These are phyloP conservation scores for Phyllosticta citrichinensis DNA, from an alignment of 2,329 filamentous ascomycete genomes.

Conservation along the genomic window DNA sequence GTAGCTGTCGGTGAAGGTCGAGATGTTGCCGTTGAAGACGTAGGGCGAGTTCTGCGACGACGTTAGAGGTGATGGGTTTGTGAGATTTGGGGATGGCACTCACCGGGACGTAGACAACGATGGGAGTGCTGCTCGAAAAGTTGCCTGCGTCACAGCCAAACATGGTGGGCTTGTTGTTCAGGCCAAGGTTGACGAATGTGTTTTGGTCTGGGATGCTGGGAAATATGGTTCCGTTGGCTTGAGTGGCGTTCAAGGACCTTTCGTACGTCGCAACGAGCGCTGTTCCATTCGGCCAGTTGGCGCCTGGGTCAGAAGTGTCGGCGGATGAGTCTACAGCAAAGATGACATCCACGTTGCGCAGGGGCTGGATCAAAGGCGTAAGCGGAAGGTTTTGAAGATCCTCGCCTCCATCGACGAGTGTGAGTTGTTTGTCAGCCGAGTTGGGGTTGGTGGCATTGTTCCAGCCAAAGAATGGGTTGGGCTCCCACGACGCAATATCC, in stretches of 20 bases:
- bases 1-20: slow-evolving; percentile 63
- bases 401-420: slow-evolving; percentile 68
- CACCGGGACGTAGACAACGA: slow-evolving; percentile 73
- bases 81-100: neutral
- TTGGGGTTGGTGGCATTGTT: slow-evolving; percentile 50
- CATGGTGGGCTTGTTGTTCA: slow-evolving; percentile 67
- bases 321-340: slow-evolving; percentile 72
- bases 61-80: neutral
- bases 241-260: slow-evolving; percentile 47
- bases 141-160: slow-evolving; percentile 67
- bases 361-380: slow-evolving; percentile 64
- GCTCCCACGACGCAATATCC: slow-evolving; percentile 64
- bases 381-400: slow-evolving; percentile 72
- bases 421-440: slow-evolving; percentile 45
- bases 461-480: slow-evolving; percentile 67
- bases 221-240: slow-evolving; percentile 60
- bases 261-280: slow-evolving; percentile 64
- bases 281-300: slow-evolving; percentile 67
- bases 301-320: slow-evolving; percentile 44
- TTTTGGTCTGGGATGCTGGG: slow-evolving; percentile 62
- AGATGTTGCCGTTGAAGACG: slow-evolving; percentile 63
- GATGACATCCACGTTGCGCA: slow-evolving; percentile 66
- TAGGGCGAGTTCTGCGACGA: slow-evolving; percentile 61
- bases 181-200: slow-evolving; percentile 66
- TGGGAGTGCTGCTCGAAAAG: slow-evolving; percentile 48